A percentile compares a stretch with the other conserved stretches of the same genome.
These are phyloP conservation scores for Ilyonectria destructans DNA, from an alignment of 2,329 filamentous ascomycete species.

Conservation along the genomic window DNA sequence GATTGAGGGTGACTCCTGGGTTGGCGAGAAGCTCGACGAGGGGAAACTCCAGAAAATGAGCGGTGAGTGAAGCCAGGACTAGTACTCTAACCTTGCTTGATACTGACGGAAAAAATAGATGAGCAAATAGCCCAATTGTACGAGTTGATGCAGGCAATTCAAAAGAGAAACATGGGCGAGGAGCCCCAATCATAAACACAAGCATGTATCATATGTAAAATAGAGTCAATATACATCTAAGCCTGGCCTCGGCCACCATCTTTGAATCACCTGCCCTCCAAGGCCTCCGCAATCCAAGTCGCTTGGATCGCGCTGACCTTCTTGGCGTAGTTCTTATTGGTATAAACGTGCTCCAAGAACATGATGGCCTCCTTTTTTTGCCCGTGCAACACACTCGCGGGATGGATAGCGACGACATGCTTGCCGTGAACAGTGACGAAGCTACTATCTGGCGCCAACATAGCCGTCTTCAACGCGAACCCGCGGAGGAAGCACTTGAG, in stretches of 20 bases:
- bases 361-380: slow-evolving; percentile 78
- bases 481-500: slow-evolving; percentile 76
- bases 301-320: slow-evolving; percentile 76
- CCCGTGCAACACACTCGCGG: slow-evolving; percentile 74
- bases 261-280: slow-evolving; percentile 52
- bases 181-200: slow-evolving; percentile 47
- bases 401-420: slow-evolving; percentile 75
- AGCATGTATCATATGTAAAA: slow-evolving; percentile 31
- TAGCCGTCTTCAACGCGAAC: slow-evolving; percentile 74
- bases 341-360: slow-evolving; percentile 79
- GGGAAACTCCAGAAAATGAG: slow-evolving; percentile 94
- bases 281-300: slow-evolving; percentile 71
- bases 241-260: slow-evolving; percentile 20
- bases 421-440: slow-evolving; percentile 75
- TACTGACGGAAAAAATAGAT: slow-evolving; percentile 67
- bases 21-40: slow-evolving; percentile 86
- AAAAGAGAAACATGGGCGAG: slow-evolving; percentile 54
- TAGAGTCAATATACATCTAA: slow-evolving; percentile 37
- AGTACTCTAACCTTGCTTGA: not conserved
- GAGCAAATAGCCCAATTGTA: slow-evolving; percentile 95
- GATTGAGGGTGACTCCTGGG: slow-evolving; percentile 90
- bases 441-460: slow-evolving; percentile 72
- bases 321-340: slow-evolving; percentile 77
- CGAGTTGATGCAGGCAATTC: slow-evolving; percentile 91
- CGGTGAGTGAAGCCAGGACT: slow-evolving; percentile 69